Conservation (phyloP, 1,139 yeast species). For the Sugiyamaella novakii region DNA sequence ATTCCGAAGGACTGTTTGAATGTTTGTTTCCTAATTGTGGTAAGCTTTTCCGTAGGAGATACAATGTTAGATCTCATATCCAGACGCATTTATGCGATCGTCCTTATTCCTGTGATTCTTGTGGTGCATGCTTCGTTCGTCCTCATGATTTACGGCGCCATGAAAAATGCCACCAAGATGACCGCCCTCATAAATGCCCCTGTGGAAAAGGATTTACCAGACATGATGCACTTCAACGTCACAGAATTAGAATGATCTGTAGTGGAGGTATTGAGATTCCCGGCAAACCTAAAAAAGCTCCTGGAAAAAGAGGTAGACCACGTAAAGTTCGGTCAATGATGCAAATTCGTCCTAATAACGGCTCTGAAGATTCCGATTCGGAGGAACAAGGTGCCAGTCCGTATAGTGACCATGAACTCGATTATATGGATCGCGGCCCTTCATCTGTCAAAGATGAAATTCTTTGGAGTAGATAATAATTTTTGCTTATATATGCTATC, state of each 20-base stretch:
- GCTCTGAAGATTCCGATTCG: conserved; percentile 31
- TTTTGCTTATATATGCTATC: too few species aligned
- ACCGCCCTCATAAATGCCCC: conserved; percentile 72
- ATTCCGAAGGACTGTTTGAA: conserved; percentile 60
- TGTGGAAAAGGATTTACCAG: conserved; percentile 93
- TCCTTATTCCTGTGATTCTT: conserved; percentile 67
- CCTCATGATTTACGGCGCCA: conserved; percentile 95
- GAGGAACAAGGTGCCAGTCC: conserved; percentile 28
- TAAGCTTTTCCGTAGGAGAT: conserved; percentile 81
- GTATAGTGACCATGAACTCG: conserved; percentile 22
- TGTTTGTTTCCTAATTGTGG: conserved; percentile 83
- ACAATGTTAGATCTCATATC: conserved; percentile 94
- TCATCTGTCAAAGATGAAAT: conserved; percentile 16
- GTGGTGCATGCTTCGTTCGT: conserved; percentile 70
- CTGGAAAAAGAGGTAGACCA: conserved; percentile 40
- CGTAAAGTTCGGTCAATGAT: conserved; percentile 29
- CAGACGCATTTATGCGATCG: conserved; percentile 96
- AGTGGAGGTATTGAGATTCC: conserved; percentile 60
- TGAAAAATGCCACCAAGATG: conserved; percentile 75
- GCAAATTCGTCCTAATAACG: conserved; percentile 16
- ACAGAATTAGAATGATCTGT: conserved; percentile 77
- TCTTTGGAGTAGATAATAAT: conserved; percentile 21
- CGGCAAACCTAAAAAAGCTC: conserved; percentile 36
- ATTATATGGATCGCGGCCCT: conserved; percentile 19
- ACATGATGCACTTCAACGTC: conserved; percentile 85